Evolutionary conservation across 164 flowering plant genomes (phyloP).

Genomic region (Sedum album): DNA sequence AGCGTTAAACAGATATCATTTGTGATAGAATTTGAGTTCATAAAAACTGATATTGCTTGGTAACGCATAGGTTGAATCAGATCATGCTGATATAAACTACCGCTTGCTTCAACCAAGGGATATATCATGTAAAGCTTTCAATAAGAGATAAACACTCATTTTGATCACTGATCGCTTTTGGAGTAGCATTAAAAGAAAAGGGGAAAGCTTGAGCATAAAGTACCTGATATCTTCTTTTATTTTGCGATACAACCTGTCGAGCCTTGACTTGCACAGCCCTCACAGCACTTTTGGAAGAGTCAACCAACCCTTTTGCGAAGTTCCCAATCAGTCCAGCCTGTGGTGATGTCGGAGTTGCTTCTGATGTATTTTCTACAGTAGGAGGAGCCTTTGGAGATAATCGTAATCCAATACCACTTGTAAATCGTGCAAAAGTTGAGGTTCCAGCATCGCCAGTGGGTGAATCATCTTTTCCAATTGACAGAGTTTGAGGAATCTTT

Average conservation of each 20-base stretch:
- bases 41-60: neutral
- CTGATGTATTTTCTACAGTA: constrained; percentile 30
- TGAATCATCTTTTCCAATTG: constrained; percentile 39
- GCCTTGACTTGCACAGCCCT: constrained; percentile 47
- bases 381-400: constrained; percentile 64
- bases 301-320: constrained; percentile 73
- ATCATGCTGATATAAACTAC: neutral
- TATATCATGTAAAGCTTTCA: neutral
- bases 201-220: no score
- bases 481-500: constrained; percentile 48
- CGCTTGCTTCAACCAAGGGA: neutral
- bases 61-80: neutral
- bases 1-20: neutral
- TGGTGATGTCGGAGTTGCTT: constrained; percentile 35
- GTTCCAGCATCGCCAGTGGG: constrained; percentile 44
- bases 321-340: constrained; percentile 61
- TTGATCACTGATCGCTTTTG: neutral
- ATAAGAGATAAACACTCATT: no score
- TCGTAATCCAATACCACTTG: constrained; percentile 69
- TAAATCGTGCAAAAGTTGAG: constrained; percentile 71
- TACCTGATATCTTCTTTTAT: constrained; percentile 2
- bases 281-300: constrained; percentile 80
- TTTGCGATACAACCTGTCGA: constrained; percentile 8
- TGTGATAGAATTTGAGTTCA: neutral
- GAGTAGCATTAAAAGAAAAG: no score